These are phyloP conservation scores for Rhynchosporium secalis DNA, from an alignment of 2,329 filamentous ascomycete genomes.

Conservation along the genomic window DNA sequence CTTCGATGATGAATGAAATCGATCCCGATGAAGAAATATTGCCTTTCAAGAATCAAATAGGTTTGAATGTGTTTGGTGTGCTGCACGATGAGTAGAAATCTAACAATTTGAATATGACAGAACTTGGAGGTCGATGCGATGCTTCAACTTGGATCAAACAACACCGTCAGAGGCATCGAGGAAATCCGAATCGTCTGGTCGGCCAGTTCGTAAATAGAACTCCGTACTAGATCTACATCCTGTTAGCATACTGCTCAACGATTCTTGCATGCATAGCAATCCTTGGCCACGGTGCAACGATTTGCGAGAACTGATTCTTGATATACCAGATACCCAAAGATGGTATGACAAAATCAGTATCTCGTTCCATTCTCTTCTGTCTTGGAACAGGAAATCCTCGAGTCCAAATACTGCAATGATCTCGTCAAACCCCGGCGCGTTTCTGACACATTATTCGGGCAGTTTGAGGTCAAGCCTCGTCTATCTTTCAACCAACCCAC, in stretches of 20 bases:
- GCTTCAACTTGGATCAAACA: background rate
- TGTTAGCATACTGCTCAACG: background rate
- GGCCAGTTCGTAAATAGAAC: background rate
- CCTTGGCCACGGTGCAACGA: background rate
- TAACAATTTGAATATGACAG: background rate
- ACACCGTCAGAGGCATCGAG: background rate
- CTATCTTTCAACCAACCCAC: background rate
- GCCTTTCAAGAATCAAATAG: background rate
- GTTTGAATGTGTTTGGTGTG: background rate
- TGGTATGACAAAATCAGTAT: background rate
- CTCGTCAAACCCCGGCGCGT: background rate
- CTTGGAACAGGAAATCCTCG: background rate
- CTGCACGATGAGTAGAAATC: background rate
- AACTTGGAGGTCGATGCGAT: background rate
- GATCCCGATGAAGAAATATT: background rate
- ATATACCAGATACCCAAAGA: background rate
- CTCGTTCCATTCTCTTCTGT: conserved; percentile 3
- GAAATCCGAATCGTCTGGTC: background rate
- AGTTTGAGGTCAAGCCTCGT: background rate
- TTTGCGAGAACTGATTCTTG: background rate
- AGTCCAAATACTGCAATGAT: background rate
- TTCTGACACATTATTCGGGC: background rate
- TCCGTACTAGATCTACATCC: background rate
- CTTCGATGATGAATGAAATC: conserved; percentile 55
- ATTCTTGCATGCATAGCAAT: background rate